phyloP scores from a whole-genome alignment of 441 rosid genomes.

The Eutrema salsugineum region DNA sequence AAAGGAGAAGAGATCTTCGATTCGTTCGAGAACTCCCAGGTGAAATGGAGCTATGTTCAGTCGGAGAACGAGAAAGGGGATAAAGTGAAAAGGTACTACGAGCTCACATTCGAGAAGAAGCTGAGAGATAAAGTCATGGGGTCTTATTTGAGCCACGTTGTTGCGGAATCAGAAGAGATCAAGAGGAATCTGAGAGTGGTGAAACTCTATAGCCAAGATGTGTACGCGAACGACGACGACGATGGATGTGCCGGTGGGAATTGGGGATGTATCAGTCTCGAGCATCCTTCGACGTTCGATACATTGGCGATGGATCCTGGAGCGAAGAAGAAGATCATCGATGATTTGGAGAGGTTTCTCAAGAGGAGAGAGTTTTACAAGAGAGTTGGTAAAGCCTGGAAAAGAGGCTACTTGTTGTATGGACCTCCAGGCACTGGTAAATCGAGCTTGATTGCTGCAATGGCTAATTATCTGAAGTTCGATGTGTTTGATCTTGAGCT shows the following conservation, averaged over 20 bases:
- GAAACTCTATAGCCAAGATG: constrained; percentile 39
- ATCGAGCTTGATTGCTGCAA: constrained; percentile 60
- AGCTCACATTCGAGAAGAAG: constrained; percentile 45
- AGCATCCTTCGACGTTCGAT: constrained; percentile 53
- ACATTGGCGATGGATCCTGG: constrained; percentile 49
- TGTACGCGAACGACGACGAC: constrained; percentile 10
- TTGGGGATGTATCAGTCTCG: constrained; percentile 34
- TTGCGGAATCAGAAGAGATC: constrained; percentile 36
- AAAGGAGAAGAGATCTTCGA: constrained; percentile 32
- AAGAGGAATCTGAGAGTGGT: constrained; percentile 35
- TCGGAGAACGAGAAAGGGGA: constrained; percentile 20
- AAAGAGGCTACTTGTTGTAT: constrained; percentile 50
- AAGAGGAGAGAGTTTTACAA: constrained; percentile 44
- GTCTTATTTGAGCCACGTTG: constrained; percentile 37
- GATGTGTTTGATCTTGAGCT: constrained; percentile 53
- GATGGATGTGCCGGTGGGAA: constrained; percentile 36
- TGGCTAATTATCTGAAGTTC: constrained; percentile 50
- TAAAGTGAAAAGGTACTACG: constrained; percentile 39
- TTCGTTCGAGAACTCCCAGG: background rate
- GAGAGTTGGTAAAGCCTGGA: constrained; percentile 60
- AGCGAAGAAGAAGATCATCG: constrained; percentile 29
- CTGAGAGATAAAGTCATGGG: constrained; percentile 30
- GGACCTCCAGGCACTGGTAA: constrained; percentile 70
- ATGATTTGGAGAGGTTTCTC: constrained; percentile 43
- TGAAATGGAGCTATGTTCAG: constrained; percentile 32